Evolutionary conservation across 441 rosid species (phyloP), one percentile per base, ranked within the genome.

Genomic region (Metrosideros polymorpha): DNA sequence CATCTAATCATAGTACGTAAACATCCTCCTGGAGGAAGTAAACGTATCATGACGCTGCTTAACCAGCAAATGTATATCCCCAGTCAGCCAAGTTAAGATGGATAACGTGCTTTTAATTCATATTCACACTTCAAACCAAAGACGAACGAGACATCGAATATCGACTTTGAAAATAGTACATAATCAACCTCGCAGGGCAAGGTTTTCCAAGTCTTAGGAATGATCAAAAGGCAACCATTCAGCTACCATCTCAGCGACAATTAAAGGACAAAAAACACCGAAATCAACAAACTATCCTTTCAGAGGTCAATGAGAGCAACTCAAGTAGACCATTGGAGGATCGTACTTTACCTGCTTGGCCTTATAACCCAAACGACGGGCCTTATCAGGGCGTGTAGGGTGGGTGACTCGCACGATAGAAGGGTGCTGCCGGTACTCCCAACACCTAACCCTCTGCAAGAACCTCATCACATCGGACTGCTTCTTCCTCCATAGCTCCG

Each of bases 401-500:
- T 59, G 86, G 85, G 86, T 87, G 77, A 87, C 86, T 9, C 89
- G 86, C 35, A 87, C 89, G 22, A 87, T 87, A 7, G 89, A 84
- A 22, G 89, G 87, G 83, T 77, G 86, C 86, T 87, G 89, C 9
- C 88, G 55, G 39, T 87, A 87, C 82, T 87, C 88, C 88, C 88
- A 87, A 56, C 88, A 87, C 88, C 88, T 87, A 54, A 87, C 89
- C 89, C 89, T 87, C 89, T 82, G 89, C 85, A 87, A 45, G 84
- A 87, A 87, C 82, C 89, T 84, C 89, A 87, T 87, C 66, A 87
- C 89, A 84, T 87, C 89, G 54, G 89, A 87, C 57, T 85, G 89
- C 85, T 87, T 87, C 89, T 85, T 87, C 86, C 89, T 87, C 87
- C 87, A 87, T 87, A 87, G 71, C 87, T 87, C 89, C 85, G 84